Evolutionary conservation across 164 flowering plant genomes (phyloP), one percentile per base, ranked within the genome.

Genomic region (Sedum album): DNA sequence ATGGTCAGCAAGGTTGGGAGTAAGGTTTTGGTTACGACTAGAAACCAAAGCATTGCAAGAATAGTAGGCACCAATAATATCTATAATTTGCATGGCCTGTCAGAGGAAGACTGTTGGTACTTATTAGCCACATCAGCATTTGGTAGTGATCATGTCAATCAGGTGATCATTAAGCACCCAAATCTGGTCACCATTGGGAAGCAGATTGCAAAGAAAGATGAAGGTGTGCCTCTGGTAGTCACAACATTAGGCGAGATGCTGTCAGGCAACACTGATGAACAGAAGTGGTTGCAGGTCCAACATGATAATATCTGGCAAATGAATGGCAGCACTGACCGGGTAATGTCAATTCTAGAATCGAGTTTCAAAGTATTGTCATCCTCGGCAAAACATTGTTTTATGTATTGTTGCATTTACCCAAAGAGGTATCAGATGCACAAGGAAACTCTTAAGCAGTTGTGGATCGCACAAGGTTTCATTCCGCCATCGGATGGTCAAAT

Each of bases 171-270:
- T 13, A 10, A 68, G 6, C 23, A 53, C 25, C 70, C 46, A 51
- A 17, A 53, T 6, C 63, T 68, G 0, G 23, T 23, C 31, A 48
- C 25, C 31, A 51, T 68, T 31, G 70, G 70, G 8, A 31, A 68
- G 15, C 39, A 68, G 25, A 68, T 68, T 31, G 63, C 38, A 28
- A 51, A 51, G 15, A 68, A 68, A 25, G 53, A 60, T 20, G 20
- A 35, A 23, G 63, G 62, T 7, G 70, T 68, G 21, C 70, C 70
- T 7, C 44, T 68, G 20, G 70, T 39, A 68, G 60, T 53, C 41
- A 31, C 20, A 17, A 21, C 41, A 5, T 35, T 53, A n/a, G 63
- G 70, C 2, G 51, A 60, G 30, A 30, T 53, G 39, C 25, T 68
- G 20, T 49, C 13, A 8, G 17, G 36, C 25, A 53, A 68, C 53